phyloP scores from a whole-genome alignment of 805 yeast genomes.

The Kuraishia floccosa region DNA sequence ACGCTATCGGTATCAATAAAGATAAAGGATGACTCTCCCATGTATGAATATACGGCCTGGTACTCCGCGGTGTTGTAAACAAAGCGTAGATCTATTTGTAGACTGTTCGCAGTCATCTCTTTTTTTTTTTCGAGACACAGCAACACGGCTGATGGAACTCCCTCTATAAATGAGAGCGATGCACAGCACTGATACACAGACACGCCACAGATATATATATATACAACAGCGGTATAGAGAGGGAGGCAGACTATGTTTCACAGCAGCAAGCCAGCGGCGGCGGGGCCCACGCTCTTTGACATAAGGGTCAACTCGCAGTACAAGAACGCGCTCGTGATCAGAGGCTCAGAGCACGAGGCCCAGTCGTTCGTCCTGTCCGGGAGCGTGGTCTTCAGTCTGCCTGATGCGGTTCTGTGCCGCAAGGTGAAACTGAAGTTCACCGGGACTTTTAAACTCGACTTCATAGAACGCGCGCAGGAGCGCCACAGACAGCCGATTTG shows the following conservation, averaged over 20 bases:
- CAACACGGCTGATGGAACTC: too few relatives aligned
- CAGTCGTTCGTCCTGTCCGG: constrained; percentile 32
- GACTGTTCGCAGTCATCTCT: too few relatives aligned
- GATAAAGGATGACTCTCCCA: too few relatives aligned
- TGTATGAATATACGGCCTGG: too few relatives aligned
- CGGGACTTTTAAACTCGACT: constrained; percentile 33
- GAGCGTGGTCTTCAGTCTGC: constrained; percentile 31
- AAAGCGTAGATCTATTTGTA: too few relatives aligned
- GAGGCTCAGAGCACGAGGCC: constrained; percentile 32
- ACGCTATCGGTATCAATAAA: too few relatives aligned
- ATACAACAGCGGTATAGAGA: background rate
- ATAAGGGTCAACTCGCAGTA: constrained; percentile 14
- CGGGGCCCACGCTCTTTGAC: constrained; percentile 10
- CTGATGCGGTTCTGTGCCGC: constrained; percentile 27
- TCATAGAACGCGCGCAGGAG: constrained; percentile 19
- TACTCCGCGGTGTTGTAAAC: too few relatives aligned
- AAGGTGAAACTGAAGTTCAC: constrained; percentile 23
- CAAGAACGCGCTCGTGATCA: constrained; percentile 28
- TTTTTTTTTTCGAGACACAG: too few relatives aligned
- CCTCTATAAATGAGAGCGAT: too few relatives aligned
- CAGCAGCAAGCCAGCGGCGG: background rate
- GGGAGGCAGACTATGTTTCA: constrained; percentile 1
- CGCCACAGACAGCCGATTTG: constrained; percentile 17
- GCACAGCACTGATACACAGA: background rate
- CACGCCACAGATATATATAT: background rate